A percentile compares a stretch with the other conserved stretches of the same genome.
Conservation (phyloP, 2,329 filamentous ascomycete species). For the Colletotrichum abscissum region DNA sequence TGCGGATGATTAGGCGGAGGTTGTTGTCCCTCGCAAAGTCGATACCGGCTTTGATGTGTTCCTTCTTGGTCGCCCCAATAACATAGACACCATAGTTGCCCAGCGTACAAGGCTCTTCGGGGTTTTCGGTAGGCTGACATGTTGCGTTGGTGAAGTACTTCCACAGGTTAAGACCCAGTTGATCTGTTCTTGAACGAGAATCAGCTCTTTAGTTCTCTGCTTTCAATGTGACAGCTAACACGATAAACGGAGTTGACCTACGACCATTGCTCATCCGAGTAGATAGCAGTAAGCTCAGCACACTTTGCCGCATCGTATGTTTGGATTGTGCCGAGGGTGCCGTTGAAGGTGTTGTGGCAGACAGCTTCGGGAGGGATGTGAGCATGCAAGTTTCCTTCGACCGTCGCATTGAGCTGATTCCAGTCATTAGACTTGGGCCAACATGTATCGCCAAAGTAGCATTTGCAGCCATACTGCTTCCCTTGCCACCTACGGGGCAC, state of each 20-base stretch:
- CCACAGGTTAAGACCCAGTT: slow-evolving; percentile 48
- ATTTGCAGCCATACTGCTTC: slow-evolving; percentile 45
- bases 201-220: not conserved
- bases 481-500: slow-evolving; percentile 39
- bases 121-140: slow-evolving; percentile 47
- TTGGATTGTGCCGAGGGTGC: slow-evolving; percentile 47
- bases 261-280: slow-evolving; percentile 49
- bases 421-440: slow-evolving; percentile 44
- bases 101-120: slow-evolving; percentile 47
- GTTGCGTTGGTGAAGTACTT: slow-evolving; percentile 55
- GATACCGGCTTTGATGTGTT: slow-evolving; percentile 44
- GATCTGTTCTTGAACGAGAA: slow-evolving; percentile 37
- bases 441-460: slow-evolving; percentile 44
- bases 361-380: slow-evolving; percentile 44
- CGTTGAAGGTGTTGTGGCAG: slow-evolving; percentile 52
- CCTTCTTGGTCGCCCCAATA: slow-evolving; percentile 37
- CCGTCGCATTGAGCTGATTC: slow-evolving; percentile 47
- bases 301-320: slow-evolving; percentile 50
- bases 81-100: slow-evolving; percentile 51
- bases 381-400: slow-evolving; percentile 47
- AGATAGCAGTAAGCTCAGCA: slow-evolving; percentile 43
- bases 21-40: slow-evolving; percentile 49
- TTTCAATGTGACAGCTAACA: not conserved
- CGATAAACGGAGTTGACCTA: slow-evolving; percentile 38
- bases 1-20: slow-evolving; percentile 64